A percentile compares a stretch with the other conserved stretches of the same genome.
Conservation (phyloP, 2,329 filamentous ascomycete species). For the Lithohypha guttulata region DNA sequence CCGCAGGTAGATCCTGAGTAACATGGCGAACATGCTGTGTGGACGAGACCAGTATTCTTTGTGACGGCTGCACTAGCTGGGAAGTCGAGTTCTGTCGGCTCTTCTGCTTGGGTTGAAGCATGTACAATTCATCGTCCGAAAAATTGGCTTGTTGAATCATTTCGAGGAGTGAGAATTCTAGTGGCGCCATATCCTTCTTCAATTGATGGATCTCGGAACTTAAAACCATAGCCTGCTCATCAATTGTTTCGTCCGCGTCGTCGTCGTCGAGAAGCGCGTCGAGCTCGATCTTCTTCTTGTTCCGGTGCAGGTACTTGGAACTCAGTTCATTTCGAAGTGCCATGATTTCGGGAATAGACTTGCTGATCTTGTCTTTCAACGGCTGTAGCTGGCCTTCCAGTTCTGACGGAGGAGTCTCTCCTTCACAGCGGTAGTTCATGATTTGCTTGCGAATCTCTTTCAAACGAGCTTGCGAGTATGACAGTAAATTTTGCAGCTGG, state of each 20-base stretch:
- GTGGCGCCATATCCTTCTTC: not conserved
- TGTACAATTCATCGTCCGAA: not conserved
- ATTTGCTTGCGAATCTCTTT: slow-evolving; percentile 3
- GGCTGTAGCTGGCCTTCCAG: slow-evolving; percentile 1
- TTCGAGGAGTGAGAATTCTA: slow-evolving; percentile 2
- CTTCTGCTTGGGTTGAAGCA: not conserved
- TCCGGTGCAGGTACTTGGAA: slow-evolving; percentile 28
- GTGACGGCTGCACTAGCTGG: not conserved
- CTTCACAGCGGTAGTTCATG: slow-evolving; percentile 8
- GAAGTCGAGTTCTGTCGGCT: not conserved
- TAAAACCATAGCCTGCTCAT: slow-evolving; percentile 14
- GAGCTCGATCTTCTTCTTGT: slow-evolving; percentile 12
- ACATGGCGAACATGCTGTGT: slow-evolving; percentile 15
- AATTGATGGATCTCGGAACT: slow-evolving; percentile 3
- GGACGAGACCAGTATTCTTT: slow-evolving; percentile 20
- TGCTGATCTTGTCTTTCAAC: not conserved
- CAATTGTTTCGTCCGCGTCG: slow-evolving; percentile 11
- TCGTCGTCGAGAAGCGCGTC: slow-evolving; percentile 7
- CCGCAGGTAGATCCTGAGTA: not conserved
- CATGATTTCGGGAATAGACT: not conserved
- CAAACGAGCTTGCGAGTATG: not conserved
- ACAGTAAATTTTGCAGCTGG: not conserved
- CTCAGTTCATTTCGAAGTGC: slow-evolving; percentile 21
- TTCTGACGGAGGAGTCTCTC: not conserved
- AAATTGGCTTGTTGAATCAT: not conserved